A percentile compares a stretch with the other conserved stretches of the same genome.
phyloP scores from a whole-genome alignment of 2,329 filamentous ascomycete species.

The Aspergillus sp. region DNA sequence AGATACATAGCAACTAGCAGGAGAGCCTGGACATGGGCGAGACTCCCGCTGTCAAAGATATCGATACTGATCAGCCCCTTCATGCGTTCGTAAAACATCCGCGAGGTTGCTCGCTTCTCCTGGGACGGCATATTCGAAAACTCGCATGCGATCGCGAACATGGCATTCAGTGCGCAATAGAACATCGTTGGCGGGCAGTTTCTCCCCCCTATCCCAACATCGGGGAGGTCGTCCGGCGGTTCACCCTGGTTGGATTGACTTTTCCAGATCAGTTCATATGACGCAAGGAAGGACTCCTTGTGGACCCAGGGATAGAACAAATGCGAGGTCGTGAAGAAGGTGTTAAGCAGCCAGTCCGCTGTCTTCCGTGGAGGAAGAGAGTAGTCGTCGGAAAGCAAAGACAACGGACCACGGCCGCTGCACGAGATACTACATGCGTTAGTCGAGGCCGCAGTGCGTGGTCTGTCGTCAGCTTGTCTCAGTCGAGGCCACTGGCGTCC shows the following conservation, averaged over 20 bases:
- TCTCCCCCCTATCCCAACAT: conserved; percentile 6
- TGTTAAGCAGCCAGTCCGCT: too few species aligned
- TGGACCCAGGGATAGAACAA: neutral
- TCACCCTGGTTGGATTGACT: neutral
- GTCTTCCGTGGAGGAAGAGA: too few species aligned
- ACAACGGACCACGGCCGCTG: too few species aligned
- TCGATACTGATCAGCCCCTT: conserved; percentile 9
- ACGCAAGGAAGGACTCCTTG: neutral
- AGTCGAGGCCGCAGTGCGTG: too few species aligned
- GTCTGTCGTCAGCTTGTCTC: too few species aligned
- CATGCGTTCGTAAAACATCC: conserved; percentile 12
- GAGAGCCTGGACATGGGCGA: conserved; percentile 11
- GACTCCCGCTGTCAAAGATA: conserved; percentile 13
- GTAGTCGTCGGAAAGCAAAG: too few species aligned
- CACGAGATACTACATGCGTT: too few species aligned
- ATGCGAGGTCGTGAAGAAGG: too few species aligned
- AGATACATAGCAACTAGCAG: conserved; percentile 9
- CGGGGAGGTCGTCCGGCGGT: neutral
- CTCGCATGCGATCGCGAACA: conserved; percentile 5
- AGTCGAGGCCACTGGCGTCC: too few species aligned
- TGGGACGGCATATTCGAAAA: neutral
- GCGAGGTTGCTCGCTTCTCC: neutral
- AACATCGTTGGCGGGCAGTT: neutral
- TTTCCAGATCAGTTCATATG: neutral
- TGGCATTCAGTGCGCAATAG: conserved; percentile 9